Evolutionary conservation across 768 basidiomycete species (phyloP).

Genomic region (Leccinum truebloodii): DNA sequence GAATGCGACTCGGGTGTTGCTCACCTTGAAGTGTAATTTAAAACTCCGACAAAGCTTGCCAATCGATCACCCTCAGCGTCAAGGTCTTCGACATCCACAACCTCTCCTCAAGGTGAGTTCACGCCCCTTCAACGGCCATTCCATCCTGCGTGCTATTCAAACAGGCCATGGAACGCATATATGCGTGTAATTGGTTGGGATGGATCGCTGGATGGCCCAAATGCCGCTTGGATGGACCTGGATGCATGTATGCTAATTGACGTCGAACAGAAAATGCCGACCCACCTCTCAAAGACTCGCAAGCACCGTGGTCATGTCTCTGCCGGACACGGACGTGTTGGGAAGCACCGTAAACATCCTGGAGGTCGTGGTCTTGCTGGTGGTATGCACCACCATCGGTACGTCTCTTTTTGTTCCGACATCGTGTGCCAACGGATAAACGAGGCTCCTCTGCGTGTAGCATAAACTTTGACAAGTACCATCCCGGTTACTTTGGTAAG

Average conservation of each 20-base stretch:
- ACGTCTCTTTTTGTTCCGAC: conserved; percentile 33
- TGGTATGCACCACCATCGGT: conserved; percentile 99
- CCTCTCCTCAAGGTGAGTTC: conserved; percentile 70
- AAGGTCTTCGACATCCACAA: conserved; percentile 44
- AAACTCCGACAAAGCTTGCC: conserved; percentile 27
- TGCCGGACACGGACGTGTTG: conserved; percentile 99
- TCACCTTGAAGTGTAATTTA: conserved; percentile 8
- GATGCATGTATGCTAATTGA: conserved; percentile 21
- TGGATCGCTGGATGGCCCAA: conserved; percentile 56
- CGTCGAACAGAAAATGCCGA: conserved; percentile 74
- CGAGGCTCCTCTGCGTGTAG: conserved; percentile 38
- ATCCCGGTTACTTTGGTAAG: conserved; percentile 99
- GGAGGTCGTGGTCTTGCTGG: conserved; percentile 99
- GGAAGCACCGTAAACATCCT: conserved; percentile 99
- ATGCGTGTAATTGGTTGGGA: conserved; percentile 22
- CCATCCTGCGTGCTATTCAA: conserved; percentile 16
- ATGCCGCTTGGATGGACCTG: conserved; percentile 35
- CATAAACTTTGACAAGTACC: conserved; percentile 98
- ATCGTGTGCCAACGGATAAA: neutral
- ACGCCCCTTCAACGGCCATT: conserved; percentile 24
- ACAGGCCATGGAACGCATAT: conserved; percentile 11
- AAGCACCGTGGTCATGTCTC: conserved; percentile 99
- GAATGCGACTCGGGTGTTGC: too few species aligned
- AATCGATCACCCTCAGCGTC: conserved; percentile 1
- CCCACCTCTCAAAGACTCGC: conserved; percentile 94